These are phyloP conservation scores for Delonix regia DNA, from an alignment of 306 rosid genomes.

Conservation along the genomic window DNA sequence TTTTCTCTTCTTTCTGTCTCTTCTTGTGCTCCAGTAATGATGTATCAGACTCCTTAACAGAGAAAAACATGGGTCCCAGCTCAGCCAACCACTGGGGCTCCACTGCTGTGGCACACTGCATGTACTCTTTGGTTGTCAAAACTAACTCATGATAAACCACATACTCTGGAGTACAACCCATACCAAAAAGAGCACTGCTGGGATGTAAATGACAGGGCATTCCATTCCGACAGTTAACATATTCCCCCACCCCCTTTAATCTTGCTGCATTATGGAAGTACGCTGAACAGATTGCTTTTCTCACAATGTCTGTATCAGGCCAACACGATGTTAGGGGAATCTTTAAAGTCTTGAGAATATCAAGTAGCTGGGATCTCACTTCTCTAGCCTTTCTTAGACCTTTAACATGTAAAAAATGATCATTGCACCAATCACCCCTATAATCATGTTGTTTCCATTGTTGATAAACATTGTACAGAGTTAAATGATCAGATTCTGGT, in stretches of 20 bases:
- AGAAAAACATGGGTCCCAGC: conserved; percentile 96
- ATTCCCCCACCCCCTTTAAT: conserved; percentile 95
- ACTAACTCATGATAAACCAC: conserved; percentile 90
- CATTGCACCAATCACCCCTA: conserved; percentile 98
- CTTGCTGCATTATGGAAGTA: conserved; percentile 93
- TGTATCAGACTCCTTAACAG: conserved; percentile 95
- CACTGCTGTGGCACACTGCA: conserved; percentile 98
- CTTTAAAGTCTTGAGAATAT: conserved; percentile 85
- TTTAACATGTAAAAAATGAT: conserved; percentile 90
- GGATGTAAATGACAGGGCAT: conserved; percentile 98
- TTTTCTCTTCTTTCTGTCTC: conserved; percentile 86
- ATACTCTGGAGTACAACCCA: conserved; percentile 96
- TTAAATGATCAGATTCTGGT: conserved; percentile 94
- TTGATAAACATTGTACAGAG: conserved; percentile 87
- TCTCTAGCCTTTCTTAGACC: conserved; percentile 94
- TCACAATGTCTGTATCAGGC: conserved; percentile 87
- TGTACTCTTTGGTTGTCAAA: conserved; percentile 86
- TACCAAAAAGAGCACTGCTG: conserved; percentile 94
- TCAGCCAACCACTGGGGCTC: conserved; percentile 99
- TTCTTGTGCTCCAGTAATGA: conserved; percentile 88
- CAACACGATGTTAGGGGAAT: conserved; percentile 73
- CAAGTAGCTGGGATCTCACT: conserved; percentile 91
- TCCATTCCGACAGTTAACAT: conserved; percentile 81
- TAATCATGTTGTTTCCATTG: conserved; percentile 98
- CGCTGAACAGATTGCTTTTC: conserved; percentile 94